These are phyloP conservation scores for Begonia loranthoides DNA, from an alignment of 306 rosid species.

Conservation along the genomic window DNA sequence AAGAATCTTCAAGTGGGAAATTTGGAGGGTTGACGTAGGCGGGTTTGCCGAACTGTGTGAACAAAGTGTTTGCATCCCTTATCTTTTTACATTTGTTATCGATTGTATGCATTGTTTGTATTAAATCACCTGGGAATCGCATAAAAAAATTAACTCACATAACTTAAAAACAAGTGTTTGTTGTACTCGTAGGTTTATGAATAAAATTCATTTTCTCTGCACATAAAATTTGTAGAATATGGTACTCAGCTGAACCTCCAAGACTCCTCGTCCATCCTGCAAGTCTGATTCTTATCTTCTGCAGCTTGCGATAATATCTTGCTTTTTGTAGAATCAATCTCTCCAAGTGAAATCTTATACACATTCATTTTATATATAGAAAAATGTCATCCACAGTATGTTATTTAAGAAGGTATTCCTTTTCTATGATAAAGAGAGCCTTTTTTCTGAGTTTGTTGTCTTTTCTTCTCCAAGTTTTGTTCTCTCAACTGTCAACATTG, in stretches of 20 bases:
- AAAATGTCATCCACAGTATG: constrained; percentile 42
- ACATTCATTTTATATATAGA: constrained; percentile 40
- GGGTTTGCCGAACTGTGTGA: too few species aligned
- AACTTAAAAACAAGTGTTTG: too few species aligned
- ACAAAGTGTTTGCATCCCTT: too few species aligned
- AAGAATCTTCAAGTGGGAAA: too few species aligned
- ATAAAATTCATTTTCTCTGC: too few species aligned
- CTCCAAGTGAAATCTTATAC: constrained; percentile 37
- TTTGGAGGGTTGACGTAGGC: too few species aligned
- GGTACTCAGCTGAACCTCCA: constrained; percentile 20
- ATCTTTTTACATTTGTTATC: too few species aligned
- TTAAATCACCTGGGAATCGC: too few species aligned
- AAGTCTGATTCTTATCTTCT: constrained; percentile 24
- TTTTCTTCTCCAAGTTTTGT: constrained; percentile 43
- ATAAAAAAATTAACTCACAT: too few species aligned
- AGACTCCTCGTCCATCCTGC: constrained; percentile 18
- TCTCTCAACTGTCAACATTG: constrained; percentile 34
- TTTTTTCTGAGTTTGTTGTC: too few species aligned
- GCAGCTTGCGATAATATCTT: constrained; percentile 22
- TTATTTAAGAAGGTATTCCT: constrained; percentile 51
- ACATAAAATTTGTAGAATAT: constrained; percentile 20
- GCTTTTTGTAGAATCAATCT: constrained; percentile 21
- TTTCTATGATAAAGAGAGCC: constrained; percentile 32
- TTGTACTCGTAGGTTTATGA: too few species aligned
- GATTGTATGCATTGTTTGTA: too few species aligned